phyloP scores from a whole-genome alignment of 2,329 filamentous ascomycete genomes.

The Coniochaeta sp. region DNA sequence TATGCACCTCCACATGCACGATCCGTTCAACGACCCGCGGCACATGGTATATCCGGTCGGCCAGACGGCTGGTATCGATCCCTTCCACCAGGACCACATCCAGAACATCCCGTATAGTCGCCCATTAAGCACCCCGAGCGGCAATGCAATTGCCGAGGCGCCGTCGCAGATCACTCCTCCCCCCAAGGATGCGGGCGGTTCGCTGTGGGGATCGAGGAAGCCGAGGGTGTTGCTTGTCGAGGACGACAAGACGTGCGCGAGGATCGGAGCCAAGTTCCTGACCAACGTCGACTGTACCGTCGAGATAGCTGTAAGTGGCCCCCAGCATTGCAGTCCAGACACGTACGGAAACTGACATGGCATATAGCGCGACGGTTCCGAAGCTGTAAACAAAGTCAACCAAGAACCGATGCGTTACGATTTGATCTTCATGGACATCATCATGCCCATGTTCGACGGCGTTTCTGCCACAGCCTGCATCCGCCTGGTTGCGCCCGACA shows the following conservation, averaged over 20 bases:
- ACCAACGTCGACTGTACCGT: slow-evolving; percentile 59
- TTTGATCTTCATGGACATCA: slow-evolving; percentile 83
- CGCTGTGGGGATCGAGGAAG: slow-evolving; percentile 52
- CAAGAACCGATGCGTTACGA: slow-evolving; percentile 46
- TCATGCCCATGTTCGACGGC: slow-evolving; percentile 94
- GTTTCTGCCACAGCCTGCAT: slow-evolving; percentile 93
- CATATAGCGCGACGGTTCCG: slow-evolving; percentile 69
- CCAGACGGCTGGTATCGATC: slow-evolving; percentile 85
- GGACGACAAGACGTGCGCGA: slow-evolving; percentile 62
- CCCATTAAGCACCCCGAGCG: slow-evolving; percentile 53
- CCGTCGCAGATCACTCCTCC: slow-evolving; percentile 29
- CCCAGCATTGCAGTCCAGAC: background rate
- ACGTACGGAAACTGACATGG: background rate
- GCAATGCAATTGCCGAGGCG: slow-evolving; percentile 30
- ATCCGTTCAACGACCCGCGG: slow-evolving; percentile 49
- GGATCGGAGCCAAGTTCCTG: slow-evolving; percentile 62
- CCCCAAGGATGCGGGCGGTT: slow-evolving; percentile 28
- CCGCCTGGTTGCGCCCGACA: slow-evolving; percentile 71
- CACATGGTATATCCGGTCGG: slow-evolving; percentile 86
- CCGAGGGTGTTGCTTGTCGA: slow-evolving; percentile 89
- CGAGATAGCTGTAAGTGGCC: slow-evolving; percentile 56
- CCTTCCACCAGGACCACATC: slow-evolving; percentile 89
- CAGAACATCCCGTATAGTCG: slow-evolving; percentile 86
- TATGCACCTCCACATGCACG: slow-evolving; percentile 34
- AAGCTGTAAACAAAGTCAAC: slow-evolving; percentile 81